These are phyloP conservation scores for Boletus rubropictus DNA, from an alignment of 768 basidiomycete genomes.

Conservation along the genomic window DNA sequence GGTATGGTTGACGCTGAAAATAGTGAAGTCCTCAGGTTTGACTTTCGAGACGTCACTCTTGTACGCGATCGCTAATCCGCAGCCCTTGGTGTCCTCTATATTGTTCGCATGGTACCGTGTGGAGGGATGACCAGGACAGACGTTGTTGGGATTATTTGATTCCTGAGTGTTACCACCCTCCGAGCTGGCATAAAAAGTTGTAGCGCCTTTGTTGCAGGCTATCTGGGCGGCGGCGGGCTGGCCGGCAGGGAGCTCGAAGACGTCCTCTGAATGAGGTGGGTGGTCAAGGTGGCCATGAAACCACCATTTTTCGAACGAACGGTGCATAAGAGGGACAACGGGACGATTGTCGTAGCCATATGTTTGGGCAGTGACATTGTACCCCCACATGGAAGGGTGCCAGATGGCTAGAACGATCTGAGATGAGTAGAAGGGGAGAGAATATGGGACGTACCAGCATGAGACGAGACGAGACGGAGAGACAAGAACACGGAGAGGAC, in stretches of 20 bases:
- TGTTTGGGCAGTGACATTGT: conserved; percentile 54
- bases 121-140: conserved; percentile 44
- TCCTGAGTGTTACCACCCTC: conserved; percentile 50
- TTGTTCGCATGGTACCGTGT: conserved; percentile 54
- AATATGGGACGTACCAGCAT: conserved; percentile 13
- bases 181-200: conserved; percentile 48
- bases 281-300: conserved; percentile 55
- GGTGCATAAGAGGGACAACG: conserved; percentile 35
- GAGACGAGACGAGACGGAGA: conserved; percentile 9
- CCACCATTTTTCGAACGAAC: conserved; percentile 46
- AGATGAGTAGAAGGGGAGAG: background rate
- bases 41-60: conserved; percentile 45
- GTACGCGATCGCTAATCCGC: conserved; percentile 73
- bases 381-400: conserved; percentile 59
- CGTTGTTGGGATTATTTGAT: conserved; percentile 42
- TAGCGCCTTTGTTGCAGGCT: conserved; percentile 55
- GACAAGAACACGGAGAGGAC: conserved; percentile 1
- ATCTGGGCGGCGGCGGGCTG: conserved; percentile 48
- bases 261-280: conserved; percentile 51
- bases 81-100: conserved; percentile 50
- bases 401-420: conserved; percentile 36
- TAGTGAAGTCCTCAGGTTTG: background rate
- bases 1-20: background rate
- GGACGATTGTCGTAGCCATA: conserved; percentile 63
- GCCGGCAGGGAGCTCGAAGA: conserved; percentile 59